A percentile compares a stretch with the other conserved stretches of the same genome.
Conservation (phyloP, 2,329 filamentous ascomycete species). For the Sphaerulina musiva region DNA sequence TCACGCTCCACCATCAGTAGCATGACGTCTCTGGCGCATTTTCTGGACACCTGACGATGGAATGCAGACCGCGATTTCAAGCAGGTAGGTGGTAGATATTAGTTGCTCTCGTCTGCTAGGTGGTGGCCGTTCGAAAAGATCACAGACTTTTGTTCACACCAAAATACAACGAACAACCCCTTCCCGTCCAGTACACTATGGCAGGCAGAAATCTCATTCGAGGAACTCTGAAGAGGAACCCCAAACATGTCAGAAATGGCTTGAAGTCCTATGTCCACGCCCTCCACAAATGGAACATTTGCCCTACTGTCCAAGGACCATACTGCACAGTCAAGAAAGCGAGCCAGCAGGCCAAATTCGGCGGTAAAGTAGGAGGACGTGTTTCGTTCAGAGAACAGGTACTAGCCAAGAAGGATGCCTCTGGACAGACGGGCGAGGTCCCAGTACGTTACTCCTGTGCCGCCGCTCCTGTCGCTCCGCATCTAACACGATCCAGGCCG, state of each 20-base stretch:
- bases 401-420: constrained; percentile 42
- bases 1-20: neutral
- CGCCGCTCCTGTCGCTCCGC: constrained; percentile 43
- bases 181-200: neutral
- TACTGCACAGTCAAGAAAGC: constrained; percentile 49
- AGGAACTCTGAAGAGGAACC: constrained; percentile 26
- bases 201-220: constrained; percentile 17
- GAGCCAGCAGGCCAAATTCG: constrained; percentile 42
- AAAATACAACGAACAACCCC: neutral
- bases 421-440: constrained; percentile 26
- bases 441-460: constrained; percentile 25
- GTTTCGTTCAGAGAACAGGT: constrained; percentile 40
- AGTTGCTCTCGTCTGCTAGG: neutral
- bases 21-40: neutral
- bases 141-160: neutral
- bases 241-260: constrained; percentile 27
- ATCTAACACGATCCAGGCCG: constrained; percentile 33
- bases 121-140: neutral
- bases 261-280: constrained; percentile 30
- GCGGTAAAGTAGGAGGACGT: constrained; percentile 44
- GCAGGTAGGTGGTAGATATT: neutral
- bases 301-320: constrained; percentile 57
- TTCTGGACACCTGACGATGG: neutral
- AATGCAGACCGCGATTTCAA: neutral
- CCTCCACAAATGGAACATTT: constrained; percentile 42